A percentile compares a stretch with the other conserved stretches of the same genome.
These are phyloP conservation scores for Diatrype stigma DNA, from an alignment of 2,329 filamentous ascomycete genomes.

Conservation along the genomic window DNA sequence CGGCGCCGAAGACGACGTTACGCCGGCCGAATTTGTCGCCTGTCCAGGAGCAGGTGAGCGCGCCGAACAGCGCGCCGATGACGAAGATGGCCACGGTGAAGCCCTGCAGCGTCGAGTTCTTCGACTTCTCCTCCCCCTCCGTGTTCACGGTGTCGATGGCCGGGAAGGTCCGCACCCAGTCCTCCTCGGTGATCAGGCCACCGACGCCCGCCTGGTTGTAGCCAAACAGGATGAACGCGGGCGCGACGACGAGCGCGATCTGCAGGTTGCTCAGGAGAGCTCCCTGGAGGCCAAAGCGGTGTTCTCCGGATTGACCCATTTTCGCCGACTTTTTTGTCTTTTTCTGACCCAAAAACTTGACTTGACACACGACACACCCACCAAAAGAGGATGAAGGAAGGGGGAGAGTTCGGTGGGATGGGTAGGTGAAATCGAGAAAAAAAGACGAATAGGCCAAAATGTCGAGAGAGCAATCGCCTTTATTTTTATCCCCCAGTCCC, in stretches of 20 bases:
- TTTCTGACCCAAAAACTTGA: background rate
- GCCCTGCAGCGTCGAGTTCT: slow-evolving; percentile 33
- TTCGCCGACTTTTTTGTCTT: background rate
- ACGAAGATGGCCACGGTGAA: slow-evolving; percentile 34
- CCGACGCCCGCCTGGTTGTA: slow-evolving; percentile 38
- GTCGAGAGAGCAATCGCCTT: background rate
- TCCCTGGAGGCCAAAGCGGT: slow-evolving; percentile 32
- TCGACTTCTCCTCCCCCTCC: slow-evolving; percentile 23
- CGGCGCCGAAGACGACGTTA: slow-evolving; percentile 35
- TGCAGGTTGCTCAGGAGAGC: slow-evolving; percentile 32
- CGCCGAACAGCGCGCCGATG: slow-evolving; percentile 32
- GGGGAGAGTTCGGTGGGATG: background rate
- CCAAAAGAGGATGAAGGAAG: slow-evolving; percentile 1
- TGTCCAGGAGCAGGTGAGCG: slow-evolving; percentile 31
- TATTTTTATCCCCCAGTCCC: background rate
- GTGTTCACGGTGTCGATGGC: slow-evolving; percentile 34
- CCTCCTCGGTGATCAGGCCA: slow-evolving; percentile 29
- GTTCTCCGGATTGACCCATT: slow-evolving; percentile 6
- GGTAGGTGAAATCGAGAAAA: background rate
- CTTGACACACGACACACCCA: background rate
- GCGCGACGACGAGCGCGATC: slow-evolving; percentile 38
- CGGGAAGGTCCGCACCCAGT: slow-evolving; percentile 34
- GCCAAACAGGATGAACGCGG: slow-evolving; percentile 38
- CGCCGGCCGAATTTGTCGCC: slow-evolving; percentile 38
- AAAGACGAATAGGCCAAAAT: background rate